Conservation (phyloP, 2,329 filamentous ascomycete species). For the Pseudocercospora cruenta region DNA sequence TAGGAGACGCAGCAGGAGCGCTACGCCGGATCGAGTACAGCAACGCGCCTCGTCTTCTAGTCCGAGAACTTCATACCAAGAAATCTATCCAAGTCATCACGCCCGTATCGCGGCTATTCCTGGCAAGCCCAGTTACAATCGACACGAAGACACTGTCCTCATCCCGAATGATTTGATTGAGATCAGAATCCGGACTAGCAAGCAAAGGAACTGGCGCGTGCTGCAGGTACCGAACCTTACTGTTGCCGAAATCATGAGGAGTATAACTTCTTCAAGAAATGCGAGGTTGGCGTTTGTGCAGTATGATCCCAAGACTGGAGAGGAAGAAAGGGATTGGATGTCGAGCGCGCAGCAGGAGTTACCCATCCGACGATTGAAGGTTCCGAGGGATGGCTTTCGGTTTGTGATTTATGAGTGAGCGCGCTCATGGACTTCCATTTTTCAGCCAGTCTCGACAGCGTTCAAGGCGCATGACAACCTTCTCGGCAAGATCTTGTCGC, state of each 20-base stretch:
- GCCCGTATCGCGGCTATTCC: neutral
- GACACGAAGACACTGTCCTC: neutral
- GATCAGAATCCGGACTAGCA: neutral
- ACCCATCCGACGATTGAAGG: neutral
- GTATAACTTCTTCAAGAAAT: neutral
- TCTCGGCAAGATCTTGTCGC: conserved; percentile 21
- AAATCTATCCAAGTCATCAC: neutral
- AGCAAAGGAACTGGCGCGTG: neutral
- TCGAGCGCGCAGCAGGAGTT: neutral
- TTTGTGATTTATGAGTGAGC: conserved; percentile 5
- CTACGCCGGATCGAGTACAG: conserved; percentile 1
- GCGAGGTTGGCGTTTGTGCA: neutral
- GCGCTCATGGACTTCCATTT: too few species aligned
- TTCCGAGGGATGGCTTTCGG: neutral
- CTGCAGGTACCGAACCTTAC: neutral
- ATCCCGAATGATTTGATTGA: neutral
- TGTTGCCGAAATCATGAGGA: neutral
- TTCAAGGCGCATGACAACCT: conserved; percentile 21
- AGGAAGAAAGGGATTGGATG: conserved; percentile 1
- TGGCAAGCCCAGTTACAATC: neutral
- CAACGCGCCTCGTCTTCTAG: neutral
- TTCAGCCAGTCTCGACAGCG: conserved; percentile 22
- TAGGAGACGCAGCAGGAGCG: neutral
- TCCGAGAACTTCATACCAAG: neutral
- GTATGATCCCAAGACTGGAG: neutral